These are phyloP conservation scores for Dunaliella primolecta DNA, from an alignment of 139 green algal genomes.

Conservation along the genomic window DNA sequence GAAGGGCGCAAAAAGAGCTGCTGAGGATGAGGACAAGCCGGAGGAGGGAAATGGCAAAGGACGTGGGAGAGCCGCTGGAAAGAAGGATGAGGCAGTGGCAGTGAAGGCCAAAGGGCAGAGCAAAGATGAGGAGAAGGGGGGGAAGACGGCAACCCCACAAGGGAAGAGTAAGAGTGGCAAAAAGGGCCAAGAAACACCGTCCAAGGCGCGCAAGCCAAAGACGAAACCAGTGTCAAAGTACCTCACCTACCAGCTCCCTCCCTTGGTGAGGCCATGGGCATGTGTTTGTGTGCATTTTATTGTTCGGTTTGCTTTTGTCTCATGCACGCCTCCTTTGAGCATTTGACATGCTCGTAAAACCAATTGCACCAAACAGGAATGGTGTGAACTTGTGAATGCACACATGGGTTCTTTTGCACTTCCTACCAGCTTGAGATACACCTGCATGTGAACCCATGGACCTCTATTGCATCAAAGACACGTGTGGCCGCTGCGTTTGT, in stretches of 20 bases:
- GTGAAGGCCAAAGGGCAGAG: not conserved
- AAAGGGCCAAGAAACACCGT: not conserved
- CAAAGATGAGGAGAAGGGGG: not conserved
- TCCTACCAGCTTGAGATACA: no score
- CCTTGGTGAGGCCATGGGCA: not conserved
- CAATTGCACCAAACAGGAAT: no score
- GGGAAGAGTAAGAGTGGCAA: not conserved
- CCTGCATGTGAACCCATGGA: no score
- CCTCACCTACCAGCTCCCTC: slow-evolving; percentile 6
- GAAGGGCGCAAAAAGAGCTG: not conserved
- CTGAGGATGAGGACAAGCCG: not conserved
- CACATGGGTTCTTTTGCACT: no score
- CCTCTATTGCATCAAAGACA: no score
- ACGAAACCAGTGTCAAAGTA: not conserved
- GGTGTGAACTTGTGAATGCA: no score
- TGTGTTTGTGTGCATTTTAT: not conserved
- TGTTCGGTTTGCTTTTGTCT: no score
- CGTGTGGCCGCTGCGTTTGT: no score
- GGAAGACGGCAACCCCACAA: not conserved
- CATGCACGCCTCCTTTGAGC: no score
- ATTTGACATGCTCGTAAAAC: no score
- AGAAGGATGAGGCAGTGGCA: not conserved
- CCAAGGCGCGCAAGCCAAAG: not conserved
- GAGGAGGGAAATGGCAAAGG: not conserved
- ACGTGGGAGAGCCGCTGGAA: not conserved